Percentiles rank a stretch among this genome's conserved stretches.
phyloP scores from a whole-genome alignment of 805 yeast genomes.

The Maudiozyma barnettii region DNA sequence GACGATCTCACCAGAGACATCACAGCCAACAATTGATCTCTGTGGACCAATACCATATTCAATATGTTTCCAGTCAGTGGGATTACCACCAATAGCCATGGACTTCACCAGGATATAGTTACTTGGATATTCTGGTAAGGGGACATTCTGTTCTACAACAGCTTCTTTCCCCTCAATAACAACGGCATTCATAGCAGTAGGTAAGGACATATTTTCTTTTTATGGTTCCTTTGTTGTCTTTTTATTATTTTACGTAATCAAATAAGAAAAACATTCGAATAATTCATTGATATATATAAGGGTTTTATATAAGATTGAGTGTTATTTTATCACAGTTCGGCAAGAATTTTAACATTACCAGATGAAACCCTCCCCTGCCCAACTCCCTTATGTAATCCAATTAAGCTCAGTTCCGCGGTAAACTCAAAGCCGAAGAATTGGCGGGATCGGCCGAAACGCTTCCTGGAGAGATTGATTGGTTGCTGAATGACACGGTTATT shows the following conservation, averaged over 20 bases:
- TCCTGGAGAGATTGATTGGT: no score
- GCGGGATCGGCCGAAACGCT: no score
- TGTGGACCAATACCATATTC: slow-evolving; percentile 31
- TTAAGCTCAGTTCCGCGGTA: no score
- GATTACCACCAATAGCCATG: slow-evolving; percentile 50
- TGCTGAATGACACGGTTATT: no score
- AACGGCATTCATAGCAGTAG: slow-evolving; percentile 33
- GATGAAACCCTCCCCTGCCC: no score
- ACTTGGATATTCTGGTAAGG: slow-evolving; percentile 24
- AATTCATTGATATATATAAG: no score
- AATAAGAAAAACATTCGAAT: no score
- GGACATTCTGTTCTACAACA: slow-evolving; percentile 19
- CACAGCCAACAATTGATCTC: slow-evolving; percentile 52
- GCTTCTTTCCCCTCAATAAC: slow-evolving; percentile 29
- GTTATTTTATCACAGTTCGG: no score
- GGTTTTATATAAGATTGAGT: no score
- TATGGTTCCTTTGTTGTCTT: neutral
- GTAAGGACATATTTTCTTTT: slow-evolving; percentile 5
- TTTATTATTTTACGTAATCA: neutral
- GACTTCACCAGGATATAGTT: slow-evolving; percentile 38
- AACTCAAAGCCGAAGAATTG: no score
- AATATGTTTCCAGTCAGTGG: slow-evolving; percentile 63
- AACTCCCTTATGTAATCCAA: no score
- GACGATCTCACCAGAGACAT: slow-evolving; percentile 50
- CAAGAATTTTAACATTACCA: no score